Conservation (phyloP, 192 early-diverging fungal species). For the Thamnidium elegans region DNA sequence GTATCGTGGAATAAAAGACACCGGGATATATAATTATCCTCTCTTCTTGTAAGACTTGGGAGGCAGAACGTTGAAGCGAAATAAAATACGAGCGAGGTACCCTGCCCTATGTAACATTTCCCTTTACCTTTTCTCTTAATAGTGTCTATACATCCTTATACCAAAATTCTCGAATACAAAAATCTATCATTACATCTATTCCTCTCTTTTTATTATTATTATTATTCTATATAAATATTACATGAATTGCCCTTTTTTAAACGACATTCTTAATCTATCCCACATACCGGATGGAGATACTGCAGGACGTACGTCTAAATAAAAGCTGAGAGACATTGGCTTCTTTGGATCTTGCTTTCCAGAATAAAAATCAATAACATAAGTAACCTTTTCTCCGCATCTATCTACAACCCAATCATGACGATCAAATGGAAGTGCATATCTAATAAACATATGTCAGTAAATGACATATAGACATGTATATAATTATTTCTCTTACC, state of each 20-base stretch:
- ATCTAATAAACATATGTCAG: conserved; percentile 40
- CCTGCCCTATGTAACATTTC: no score
- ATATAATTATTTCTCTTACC: conserved; percentile 38
- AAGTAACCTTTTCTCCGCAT: conserved; percentile 82
- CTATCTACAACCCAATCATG: conserved; percentile 94
- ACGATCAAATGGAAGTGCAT: conserved; percentile 84
- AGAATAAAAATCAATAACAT: conserved; percentile 91
- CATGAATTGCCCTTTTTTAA: conserved; percentile 25
- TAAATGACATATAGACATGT: background rate
- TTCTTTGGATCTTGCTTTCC: conserved; percentile 54
- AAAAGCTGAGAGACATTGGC: conserved; percentile 60
- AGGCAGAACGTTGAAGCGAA: no score
- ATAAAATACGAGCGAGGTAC: no score
- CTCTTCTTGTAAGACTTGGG: no score
- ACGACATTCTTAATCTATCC: conserved; percentile 47
- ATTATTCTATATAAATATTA: background rate
- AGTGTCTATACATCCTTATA: no score
- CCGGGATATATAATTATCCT: no score
- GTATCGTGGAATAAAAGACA: no score
- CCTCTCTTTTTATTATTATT: background rate
- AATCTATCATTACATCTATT: no score
- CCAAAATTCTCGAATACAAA: no score
- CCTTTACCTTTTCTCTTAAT: no score
- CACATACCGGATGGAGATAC: conserved; percentile 56
- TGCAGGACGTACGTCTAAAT: conserved; percentile 87